Conservation (phyloP, 2,329 filamentous ascomycete genomes). For the Aspergillus sp. region DNA sequence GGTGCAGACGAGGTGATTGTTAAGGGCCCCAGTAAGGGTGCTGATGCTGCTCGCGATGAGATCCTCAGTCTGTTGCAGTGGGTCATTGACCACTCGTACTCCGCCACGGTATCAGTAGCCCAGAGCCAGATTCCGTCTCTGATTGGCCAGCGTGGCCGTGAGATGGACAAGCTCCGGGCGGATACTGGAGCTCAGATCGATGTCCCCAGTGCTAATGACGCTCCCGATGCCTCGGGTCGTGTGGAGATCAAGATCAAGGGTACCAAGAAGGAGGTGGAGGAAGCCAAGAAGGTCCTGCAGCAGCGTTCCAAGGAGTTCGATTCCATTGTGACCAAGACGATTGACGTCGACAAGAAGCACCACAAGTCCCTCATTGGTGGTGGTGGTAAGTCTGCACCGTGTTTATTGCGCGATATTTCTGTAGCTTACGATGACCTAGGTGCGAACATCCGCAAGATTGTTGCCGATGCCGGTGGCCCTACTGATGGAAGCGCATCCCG, state of each 20-base stretch:
- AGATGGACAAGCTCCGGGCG: conserved; percentile 85
- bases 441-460: conserved; percentile 79
- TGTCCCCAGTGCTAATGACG: conserved; percentile 76
- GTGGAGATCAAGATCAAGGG: conserved; percentile 92
- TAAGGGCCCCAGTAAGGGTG: conserved; percentile 87
- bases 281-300: conserved; percentile 85
- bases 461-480: conserved; percentile 83
- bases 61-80: conserved; percentile 86
- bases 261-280: conserved; percentile 83
- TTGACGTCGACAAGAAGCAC: conserved; percentile 92
- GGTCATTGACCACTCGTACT: conserved; percentile 80
- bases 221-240: conserved; percentile 60
- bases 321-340: conserved; percentile 76
- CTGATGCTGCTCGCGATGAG: conserved; percentile 88
- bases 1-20: conserved; percentile 84
- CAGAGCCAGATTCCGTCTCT: conserved; percentile 91
- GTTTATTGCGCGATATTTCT: conserved; percentile 9
- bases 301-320: conserved; percentile 86
- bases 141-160: conserved; percentile 85
- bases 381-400: conserved; percentile 64
- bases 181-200: conserved; percentile 86
- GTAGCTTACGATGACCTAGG: conserved; percentile 49
- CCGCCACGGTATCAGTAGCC: conserved; percentile 76
- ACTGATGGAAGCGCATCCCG: conserved; percentile 82
- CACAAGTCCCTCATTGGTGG: conserved; percentile 82